Evolutionary conservation across 306 rosid genomes (phyloP).

Genomic region (Sicyos edulis): DNA sequence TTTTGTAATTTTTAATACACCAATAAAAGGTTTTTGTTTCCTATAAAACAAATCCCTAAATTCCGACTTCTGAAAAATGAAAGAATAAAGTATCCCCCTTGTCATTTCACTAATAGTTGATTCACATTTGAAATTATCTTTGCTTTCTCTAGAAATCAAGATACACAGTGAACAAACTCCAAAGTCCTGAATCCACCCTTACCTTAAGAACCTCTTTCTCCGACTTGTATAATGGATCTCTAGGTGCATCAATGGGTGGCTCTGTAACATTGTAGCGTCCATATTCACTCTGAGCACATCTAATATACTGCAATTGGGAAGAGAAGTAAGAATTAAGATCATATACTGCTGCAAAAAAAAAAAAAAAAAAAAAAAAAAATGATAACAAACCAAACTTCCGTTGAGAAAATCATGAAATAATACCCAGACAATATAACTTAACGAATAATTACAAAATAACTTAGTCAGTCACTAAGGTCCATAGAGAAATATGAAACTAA

Average conservation of each 20-base stretch:
- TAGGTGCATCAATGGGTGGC: slow-evolving; percentile 89
- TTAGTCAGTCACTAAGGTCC: too few species aligned
- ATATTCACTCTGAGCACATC: slow-evolving; percentile 78
- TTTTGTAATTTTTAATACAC: too few species aligned
- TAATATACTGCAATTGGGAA: slow-evolving; percentile 57
- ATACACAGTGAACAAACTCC: not conserved
- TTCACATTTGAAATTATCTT: not conserved
- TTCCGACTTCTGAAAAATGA: not conserved
- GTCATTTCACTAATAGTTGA: not conserved
- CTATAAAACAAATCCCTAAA: not conserved
- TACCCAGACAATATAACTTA: too few species aligned
- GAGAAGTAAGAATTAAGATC: slow-evolving; percentile 18
- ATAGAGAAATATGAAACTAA: too few species aligned
- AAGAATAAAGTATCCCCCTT: not conserved
- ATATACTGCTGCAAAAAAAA: slow-evolving; percentile 4
- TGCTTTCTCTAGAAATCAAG: not conserved
- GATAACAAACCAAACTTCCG: too few species aligned
- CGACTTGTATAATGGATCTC: slow-evolving; percentile 80
- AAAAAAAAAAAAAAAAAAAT: too few species aligned
- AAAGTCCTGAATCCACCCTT: slow-evolving; percentile 3
- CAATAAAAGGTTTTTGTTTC: too few species aligned
- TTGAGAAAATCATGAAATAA: too few species aligned
- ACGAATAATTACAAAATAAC: too few species aligned
- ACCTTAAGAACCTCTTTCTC: slow-evolving; percentile 79
- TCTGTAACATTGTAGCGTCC: slow-evolving; percentile 78